phyloP scores from a whole-genome alignment of 176 grass and related monocot genomes.

The Pharus latifolius region DNA sequence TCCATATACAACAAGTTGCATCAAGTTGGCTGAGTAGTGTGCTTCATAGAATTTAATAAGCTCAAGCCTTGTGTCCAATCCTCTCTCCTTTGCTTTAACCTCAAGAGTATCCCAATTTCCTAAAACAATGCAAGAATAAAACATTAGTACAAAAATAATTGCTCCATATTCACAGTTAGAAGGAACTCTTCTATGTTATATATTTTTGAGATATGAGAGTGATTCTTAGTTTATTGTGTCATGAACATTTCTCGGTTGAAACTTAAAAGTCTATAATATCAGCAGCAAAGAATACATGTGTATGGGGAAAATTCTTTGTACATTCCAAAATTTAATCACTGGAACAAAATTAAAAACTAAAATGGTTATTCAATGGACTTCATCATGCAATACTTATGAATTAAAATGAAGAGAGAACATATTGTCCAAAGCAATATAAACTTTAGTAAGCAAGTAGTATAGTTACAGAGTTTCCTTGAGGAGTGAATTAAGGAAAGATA shows the following conservation, averaged over 20 bases:
- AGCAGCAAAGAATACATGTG: background rate
- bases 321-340: background rate
- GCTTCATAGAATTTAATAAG: slow-evolving; percentile 91
- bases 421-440: slow-evolving; percentile 20
- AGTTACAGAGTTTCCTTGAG: background rate
- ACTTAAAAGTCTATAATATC: background rate
- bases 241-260: background rate
- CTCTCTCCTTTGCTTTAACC: slow-evolving; percentile 84
- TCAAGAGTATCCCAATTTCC: slow-evolving; percentile 97
- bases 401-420: slow-evolving; percentile 1
- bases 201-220: too few species aligned
- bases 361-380: background rate
- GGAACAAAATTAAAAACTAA: background rate
- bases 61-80: slow-evolving; percentile 81
- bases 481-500: background rate
- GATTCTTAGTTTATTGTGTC: too few species aligned
- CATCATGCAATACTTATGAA: background rate
- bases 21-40: slow-evolving; percentile 94
- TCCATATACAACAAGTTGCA: slow-evolving; percentile 94
- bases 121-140: slow-evolving; percentile 25
- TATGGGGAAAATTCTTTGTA: background rate
- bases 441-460: background rate
- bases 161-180: background rate
- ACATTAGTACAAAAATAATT: background rate
- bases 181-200: too few species aligned